A percentile compares a stretch with the other conserved stretches of the same genome.
These are phyloP conservation scores for Salix caprea DNA, from an alignment of 345 rosid genomes.

Conservation along the genomic window DNA sequence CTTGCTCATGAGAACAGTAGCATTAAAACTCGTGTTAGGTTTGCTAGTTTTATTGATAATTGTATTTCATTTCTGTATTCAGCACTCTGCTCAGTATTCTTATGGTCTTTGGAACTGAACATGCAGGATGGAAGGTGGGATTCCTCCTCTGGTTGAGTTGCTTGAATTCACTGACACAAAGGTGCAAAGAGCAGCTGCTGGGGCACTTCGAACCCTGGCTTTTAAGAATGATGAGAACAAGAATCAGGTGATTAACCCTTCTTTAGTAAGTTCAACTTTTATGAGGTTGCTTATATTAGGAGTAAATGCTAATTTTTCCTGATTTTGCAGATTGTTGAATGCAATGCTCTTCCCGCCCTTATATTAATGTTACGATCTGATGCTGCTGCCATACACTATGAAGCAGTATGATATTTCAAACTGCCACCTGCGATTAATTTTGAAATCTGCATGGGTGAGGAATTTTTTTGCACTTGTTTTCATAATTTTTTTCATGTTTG, in stretches of 20 bases:
- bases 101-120: conserved; percentile 16
- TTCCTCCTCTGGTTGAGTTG: conserved; percentile 94
- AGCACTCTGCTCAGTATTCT: conserved; percentile 10
- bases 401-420: conserved; percentile 61
- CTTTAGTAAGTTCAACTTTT: conserved; percentile 13
- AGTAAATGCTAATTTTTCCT: conserved; percentile 14
- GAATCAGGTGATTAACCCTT: conserved; percentile 53
- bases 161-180: conserved; percentile 80
- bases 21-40: conserved; percentile 97
- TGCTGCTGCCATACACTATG: conserved; percentile 98
- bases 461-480: conserved; percentile 6
- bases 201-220: conserved; percentile 91
- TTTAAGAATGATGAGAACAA: conserved; percentile 95
- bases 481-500: conserved; percentile 12
- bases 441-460: conserved; percentile 8
- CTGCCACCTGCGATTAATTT: not conserved
- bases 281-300: conserved; percentile 5
- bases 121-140: conserved; percentile 86
- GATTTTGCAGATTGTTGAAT: conserved; percentile 78
- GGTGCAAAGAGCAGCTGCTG: conserved; percentile 99
- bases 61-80: conserved; percentile 8
- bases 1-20: conserved; percentile 97
- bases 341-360: conserved; percentile 89
- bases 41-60: conserved; percentile 25
- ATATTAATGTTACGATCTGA: conserved; percentile 93